These are phyloP conservation scores for Astrocystis sublimbata DNA, from an alignment of 495 filamentous ascomycete species.

Conservation along the genomic window DNA sequence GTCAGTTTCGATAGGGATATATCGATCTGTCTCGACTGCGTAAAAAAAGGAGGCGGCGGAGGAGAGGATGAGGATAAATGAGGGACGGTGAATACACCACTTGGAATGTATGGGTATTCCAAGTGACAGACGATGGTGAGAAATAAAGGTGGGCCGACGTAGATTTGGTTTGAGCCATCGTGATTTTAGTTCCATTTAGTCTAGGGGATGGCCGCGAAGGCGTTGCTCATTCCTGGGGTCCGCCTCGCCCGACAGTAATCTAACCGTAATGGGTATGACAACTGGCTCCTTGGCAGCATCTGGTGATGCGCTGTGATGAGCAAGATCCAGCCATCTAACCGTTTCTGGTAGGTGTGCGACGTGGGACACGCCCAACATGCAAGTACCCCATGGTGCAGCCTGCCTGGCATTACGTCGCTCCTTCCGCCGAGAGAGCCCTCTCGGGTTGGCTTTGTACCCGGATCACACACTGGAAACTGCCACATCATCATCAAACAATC, in stretches of 20 bases:
- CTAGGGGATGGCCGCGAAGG: no score
- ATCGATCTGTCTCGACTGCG: neutral
- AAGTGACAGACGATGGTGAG: neutral
- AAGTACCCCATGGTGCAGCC: neutral
- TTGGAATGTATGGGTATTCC: neutral
- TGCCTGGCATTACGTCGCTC: neutral
- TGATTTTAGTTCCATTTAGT: neutral
- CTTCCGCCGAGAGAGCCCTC: neutral
- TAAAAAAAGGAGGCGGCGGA: neutral
- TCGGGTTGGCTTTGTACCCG: neutral
- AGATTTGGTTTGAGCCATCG: neutral
- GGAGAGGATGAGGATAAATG: neutral
- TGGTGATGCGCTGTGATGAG: no score
- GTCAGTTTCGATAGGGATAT: slow-evolving; percentile 1
- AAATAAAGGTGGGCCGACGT: neutral
- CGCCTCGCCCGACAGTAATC: neutral
- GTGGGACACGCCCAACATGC: neutral
- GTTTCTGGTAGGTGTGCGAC: neutral
- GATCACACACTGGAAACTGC: neutral
- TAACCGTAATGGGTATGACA: neutral
- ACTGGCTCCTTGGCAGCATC: no score
- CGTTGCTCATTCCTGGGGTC: no score
- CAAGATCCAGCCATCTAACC: no score
- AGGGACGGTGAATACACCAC: neutral
- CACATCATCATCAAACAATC: slow-evolving; percentile 2